These are phyloP conservation scores for Closterium sp. DNA, from an alignment of 139 green algal species.

Conservation along the genomic window DNA sequence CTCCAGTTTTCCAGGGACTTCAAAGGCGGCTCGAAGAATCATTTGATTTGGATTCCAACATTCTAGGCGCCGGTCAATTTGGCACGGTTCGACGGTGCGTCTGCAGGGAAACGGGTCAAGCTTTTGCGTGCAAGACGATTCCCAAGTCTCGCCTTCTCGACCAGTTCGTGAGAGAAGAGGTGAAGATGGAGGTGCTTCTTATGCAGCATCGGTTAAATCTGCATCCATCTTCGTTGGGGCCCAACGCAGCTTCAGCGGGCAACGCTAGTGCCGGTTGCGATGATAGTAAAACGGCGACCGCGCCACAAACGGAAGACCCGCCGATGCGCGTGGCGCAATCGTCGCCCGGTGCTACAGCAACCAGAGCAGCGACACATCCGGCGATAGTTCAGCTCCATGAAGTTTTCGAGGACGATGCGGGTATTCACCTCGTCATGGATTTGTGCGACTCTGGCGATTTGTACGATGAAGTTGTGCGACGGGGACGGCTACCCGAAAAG, in stretches of 20 bases:
- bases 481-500: constrained; percentile 1
- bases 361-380: constrained; percentile 2
- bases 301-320: background rate
- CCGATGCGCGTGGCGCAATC: background rate
- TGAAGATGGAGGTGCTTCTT: constrained; percentile 51
- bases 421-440: constrained; percentile 37
- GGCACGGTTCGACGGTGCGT: constrained; percentile 7
- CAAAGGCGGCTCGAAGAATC: background rate
- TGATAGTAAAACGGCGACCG: background rate
- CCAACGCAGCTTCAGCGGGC: too few relatives aligned
- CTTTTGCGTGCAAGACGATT: constrained; percentile 36
- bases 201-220: background rate
- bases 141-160: constrained; percentile 1
- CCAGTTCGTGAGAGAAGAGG: constrained; percentile 14
- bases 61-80: background rate
- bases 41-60: background rate
- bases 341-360: background rate
- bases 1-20: background rate
- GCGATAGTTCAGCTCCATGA: constrained; percentile 32
- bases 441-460: constrained; percentile 90
- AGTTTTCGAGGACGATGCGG: constrained; percentile 37
- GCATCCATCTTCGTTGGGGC: too few relatives aligned
- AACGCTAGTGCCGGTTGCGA: background rate
- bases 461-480: constrained; percentile 80
- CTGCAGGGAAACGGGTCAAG: constrained; percentile 1